Conservation (phyloP, 2,329 filamentous ascomycete genomes). For the Rhinocladiella mackenziei region DNA sequence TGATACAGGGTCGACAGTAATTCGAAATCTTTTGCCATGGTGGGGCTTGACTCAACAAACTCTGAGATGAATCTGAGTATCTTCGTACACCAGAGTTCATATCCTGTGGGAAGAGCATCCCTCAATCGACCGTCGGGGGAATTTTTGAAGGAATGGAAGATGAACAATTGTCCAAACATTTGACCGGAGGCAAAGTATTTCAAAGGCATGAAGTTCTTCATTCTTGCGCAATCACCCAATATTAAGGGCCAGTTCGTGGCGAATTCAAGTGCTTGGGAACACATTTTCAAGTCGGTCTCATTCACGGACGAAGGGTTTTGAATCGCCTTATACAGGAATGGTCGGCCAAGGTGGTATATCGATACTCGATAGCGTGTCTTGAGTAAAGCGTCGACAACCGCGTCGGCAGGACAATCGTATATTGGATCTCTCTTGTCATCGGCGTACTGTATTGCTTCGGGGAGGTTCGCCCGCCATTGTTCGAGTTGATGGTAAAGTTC, state of each 20-base stretch:
- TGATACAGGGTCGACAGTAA: conserved; percentile 30
- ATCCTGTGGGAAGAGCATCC: conserved; percentile 37
- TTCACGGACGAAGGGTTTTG: conserved; percentile 37
- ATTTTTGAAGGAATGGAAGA: conserved; percentile 42
- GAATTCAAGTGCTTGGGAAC: conserved; percentile 38
- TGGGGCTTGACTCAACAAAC: conserved; percentile 38
- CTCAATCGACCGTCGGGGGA: conserved; percentile 37
- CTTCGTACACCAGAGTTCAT: conserved; percentile 41
- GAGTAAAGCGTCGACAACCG: conserved; percentile 20
- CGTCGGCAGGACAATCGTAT: conserved; percentile 16
- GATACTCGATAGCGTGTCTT: conserved; percentile 22
- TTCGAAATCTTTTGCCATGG: conserved; percentile 40
- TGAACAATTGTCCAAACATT: conserved; percentile 42
- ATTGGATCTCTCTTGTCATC: conserved; percentile 33
- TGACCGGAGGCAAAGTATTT: conserved; percentile 41
- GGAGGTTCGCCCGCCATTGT: conserved; percentile 53
- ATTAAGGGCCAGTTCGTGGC: conserved; percentile 43
- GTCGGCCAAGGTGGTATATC: conserved; percentile 23
- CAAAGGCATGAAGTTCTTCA: conserved; percentile 43
- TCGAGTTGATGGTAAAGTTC: conserved; percentile 55
- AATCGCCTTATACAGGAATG: conserved; percentile 37
- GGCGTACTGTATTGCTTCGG: conserved; percentile 45
- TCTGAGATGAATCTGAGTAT: conserved; percentile 41
- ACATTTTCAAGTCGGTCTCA: conserved; percentile 40
- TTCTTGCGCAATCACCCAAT: conserved; percentile 38